These are phyloP conservation scores for Apophysomyces trapeziformis DNA, from an alignment of 371 early-diverging fungal genomes.

Conservation along the genomic window DNA sequence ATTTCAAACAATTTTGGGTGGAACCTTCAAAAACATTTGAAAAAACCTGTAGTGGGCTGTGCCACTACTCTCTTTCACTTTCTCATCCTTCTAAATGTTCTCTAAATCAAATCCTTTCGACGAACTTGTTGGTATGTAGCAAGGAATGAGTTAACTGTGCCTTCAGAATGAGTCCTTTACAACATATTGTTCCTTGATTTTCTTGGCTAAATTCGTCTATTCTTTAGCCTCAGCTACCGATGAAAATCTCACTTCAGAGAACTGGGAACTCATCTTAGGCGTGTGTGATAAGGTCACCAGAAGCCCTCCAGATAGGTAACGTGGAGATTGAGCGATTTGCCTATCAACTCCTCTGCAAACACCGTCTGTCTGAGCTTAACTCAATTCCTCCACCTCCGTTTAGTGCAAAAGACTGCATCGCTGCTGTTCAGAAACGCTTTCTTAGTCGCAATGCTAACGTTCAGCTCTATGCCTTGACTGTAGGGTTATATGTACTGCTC, in stretches of 20 bases:
- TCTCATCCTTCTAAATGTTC: too few relatives aligned
- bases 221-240: conserved; percentile 80
- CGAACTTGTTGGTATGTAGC: too few relatives aligned
- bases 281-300: conserved; percentile 86
- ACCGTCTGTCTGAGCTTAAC: conserved; percentile 1
- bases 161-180: too few relatives aligned
- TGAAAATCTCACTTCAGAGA: conserved; percentile 90
- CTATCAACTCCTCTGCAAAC: conserved; percentile 18
- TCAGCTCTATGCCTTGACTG: conserved; percentile 74
- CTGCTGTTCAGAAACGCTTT: conserved; percentile 76
- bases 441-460: conserved; percentile 87
- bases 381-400: neutral
- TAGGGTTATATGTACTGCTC: conserved; percentile 29
- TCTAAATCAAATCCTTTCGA: too few relatives aligned
- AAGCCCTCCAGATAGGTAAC: conserved; percentile 52
- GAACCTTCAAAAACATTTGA: too few relatives aligned
- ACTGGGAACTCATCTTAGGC: conserved; percentile 89
- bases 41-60: too few relatives aligned
- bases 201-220: neutral
- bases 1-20: too few relatives aligned
- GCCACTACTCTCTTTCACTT: too few relatives aligned
- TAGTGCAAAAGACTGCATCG: conserved; percentile 75
- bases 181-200: neutral
- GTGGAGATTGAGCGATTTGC: neutral
- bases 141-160: too few relatives aligned